A percentile compares a stretch with the other conserved stretches of the same genome.
phyloP scores from a whole-genome alignment of 805 yeast species.

The Scheffersomyces amazonensis region DNA sequence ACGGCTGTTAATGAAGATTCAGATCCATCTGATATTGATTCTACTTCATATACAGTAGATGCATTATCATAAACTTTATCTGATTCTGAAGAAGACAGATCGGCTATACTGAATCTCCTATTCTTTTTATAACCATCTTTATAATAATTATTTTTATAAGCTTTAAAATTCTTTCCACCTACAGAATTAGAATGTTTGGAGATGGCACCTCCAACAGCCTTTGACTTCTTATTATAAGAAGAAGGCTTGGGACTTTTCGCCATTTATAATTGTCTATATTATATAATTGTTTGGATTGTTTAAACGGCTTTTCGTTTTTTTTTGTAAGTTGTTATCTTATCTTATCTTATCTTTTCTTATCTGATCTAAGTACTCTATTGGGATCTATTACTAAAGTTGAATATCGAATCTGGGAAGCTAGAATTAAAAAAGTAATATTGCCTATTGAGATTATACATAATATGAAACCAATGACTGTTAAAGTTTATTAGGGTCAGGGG shows the following conservation, averaged over 20 bases:
- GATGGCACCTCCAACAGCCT: neutral
- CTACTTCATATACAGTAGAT: constrained; percentile 1
- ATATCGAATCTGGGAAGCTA: constrained; percentile 3
- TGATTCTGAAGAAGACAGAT: constrained; percentile 27
- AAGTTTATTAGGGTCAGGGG: too few species aligned
- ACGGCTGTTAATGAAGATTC: constrained; percentile 43
- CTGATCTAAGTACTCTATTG: neutral
- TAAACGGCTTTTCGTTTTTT: too few species aligned
- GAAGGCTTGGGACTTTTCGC: constrained; percentile 29
- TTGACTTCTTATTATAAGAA: neutral
- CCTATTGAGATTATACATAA: constrained; percentile 1
- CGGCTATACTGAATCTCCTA: constrained; percentile 35
- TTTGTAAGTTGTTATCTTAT: too few species aligned
- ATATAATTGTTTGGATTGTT: too few species aligned
- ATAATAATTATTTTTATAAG: constrained; percentile 15
- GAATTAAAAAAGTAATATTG: constrained; percentile 1
- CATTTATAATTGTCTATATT: too few species aligned
- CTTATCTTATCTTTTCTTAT: neutral
- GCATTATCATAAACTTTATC: constrained; percentile 6
- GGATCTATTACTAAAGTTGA: neutral
- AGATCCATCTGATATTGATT: constrained; percentile 21
- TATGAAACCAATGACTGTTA: too few species aligned
- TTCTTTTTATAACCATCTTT: constrained; percentile 7
- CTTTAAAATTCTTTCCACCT: constrained; percentile 34
- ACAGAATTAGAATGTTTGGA: constrained; percentile 11